phyloP scores from a whole-genome alignment of 2,329 filamentous ascomycete species.

The Pseudocercospora vitis region DNA sequence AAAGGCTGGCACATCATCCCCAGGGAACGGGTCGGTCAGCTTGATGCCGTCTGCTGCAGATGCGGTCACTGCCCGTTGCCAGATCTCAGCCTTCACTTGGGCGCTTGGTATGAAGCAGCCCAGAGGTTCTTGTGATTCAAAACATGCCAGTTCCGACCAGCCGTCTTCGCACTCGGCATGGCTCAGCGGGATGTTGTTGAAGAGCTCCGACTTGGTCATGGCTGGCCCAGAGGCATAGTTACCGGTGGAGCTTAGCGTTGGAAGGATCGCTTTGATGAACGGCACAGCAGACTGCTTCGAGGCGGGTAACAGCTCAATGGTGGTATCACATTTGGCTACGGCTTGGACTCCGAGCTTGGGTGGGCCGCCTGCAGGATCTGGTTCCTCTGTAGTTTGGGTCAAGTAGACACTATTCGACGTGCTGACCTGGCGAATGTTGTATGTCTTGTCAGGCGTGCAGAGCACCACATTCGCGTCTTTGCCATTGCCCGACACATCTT shows the following conservation, averaged over 20 bases:
- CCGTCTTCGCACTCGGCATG: slow-evolving; percentile 51
- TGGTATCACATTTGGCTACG: slow-evolving; percentile 47
- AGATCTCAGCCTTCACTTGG: slow-evolving; percentile 49
- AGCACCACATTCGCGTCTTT: slow-evolving; percentile 53
- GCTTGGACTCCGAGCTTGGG: slow-evolving; percentile 40
- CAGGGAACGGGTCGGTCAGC: slow-evolving; percentile 42
- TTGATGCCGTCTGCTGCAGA: slow-evolving; percentile 45
- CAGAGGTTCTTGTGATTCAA: slow-evolving; percentile 42
- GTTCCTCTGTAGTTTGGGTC: slow-evolving; percentile 42
- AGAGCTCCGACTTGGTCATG: slow-evolving; percentile 43
- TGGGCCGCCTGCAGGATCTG: slow-evolving; percentile 23
- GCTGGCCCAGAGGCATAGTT: slow-evolving; percentile 20
- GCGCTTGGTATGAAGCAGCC: slow-evolving; percentile 51
- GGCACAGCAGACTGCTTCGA: slow-evolving; percentile 39
- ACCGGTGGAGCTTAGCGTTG: slow-evolving; percentile 40
- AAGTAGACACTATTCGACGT: slow-evolving; percentile 65
- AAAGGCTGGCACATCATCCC: slow-evolving; percentile 21
- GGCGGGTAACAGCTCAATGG: slow-evolving; percentile 43
- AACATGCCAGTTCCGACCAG: slow-evolving; percentile 56
- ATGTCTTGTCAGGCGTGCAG: slow-evolving; percentile 59
- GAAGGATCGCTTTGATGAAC: slow-evolving; percentile 41
- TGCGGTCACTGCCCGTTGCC: slow-evolving; percentile 47
- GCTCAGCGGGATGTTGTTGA: slow-evolving; percentile 55
- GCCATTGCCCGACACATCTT: slow-evolving; percentile 30
- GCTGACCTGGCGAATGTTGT: slow-evolving; percentile 62